phyloP scores from a whole-genome alignment of 805 yeast genomes.

The Sugiyamaella mastotermitis region DNA sequence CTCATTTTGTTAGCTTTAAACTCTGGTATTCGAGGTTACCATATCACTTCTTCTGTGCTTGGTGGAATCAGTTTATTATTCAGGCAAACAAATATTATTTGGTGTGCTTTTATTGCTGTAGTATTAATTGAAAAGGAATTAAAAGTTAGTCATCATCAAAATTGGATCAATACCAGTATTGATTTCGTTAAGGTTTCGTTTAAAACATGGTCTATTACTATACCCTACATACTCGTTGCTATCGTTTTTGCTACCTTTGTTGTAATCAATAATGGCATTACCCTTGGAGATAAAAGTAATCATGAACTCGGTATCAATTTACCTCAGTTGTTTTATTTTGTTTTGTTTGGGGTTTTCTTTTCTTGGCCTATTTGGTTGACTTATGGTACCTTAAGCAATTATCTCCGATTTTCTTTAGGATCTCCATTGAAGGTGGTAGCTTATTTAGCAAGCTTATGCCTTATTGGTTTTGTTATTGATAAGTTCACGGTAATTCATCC shows the following conservation, averaged over 20 bases:
- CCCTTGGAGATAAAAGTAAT: constrained; percentile 87
- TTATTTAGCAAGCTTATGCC: constrained; percentile 8
- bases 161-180: constrained; percentile 31
- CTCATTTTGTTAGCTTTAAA: constrained; percentile 52
- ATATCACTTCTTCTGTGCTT: constrained; percentile 41
- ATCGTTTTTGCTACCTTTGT: constrained; percentile 52
- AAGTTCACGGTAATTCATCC: constrained; percentile 71
- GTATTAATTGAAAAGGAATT: constrained; percentile 29
- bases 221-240: constrained; percentile 39
- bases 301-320: constrained; percentile 67
- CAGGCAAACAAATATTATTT: constrained; percentile 87
- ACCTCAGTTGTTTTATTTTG: constrained; percentile 78
- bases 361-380: constrained; percentile 73
- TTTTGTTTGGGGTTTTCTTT: constrained; percentile 54
- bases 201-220: constrained; percentile 7
- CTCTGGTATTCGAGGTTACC: constrained; percentile 6
- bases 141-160: background rate
- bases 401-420: constrained; percentile 32
- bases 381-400: constrained; percentile 33
- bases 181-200: constrained; percentile 4
- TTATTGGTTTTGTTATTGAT: constrained; percentile 15
- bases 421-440: constrained; percentile 13
- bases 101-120: constrained; percentile 63
- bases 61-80: constrained; percentile 64
- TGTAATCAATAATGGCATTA: constrained; percentile 68